Base-by-base conservation (phyloP, 768 basidiomycete genomes). In the Rhodotorula diobovata region DNA sequence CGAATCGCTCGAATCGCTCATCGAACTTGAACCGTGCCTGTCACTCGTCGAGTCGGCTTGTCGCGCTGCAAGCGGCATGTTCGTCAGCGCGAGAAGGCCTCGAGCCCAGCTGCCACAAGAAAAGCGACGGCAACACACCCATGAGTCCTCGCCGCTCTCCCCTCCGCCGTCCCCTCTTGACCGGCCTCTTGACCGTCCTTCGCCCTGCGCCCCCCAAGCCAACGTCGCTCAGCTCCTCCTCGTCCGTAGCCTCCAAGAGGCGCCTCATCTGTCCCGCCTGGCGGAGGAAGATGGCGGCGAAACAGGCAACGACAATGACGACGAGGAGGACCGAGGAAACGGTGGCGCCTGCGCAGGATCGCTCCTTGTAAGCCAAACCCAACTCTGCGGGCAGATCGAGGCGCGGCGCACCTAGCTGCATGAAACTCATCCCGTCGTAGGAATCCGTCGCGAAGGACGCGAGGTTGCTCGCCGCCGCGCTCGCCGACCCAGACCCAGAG, bases 1-100 rank as follows among this genome's bases (percentile, higher is more conserved):
- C 23, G 48, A 62, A 28, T 62, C 61, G 61, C 35, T 51, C 12
- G 30, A n/a, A n/a, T n/a, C n/a, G n/a, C n/a, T n/a, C n/a, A n/a
- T n/a, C n/a, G n/a, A n/a, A n/a, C n/a, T n/a, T n/a, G n/a, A n/a
- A n/a, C n/a, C n/a, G n/a, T n/a, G n/a, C n/a, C n/a, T n/a, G n/a
- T n/a, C n/a, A n/a, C n/a, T n/a, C n/a, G n/a, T n/a, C n/a, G n/a
- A n/a, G n/a, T n/a, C n/a, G n/a, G n/a, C n/a, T n/a, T n/a, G n/a
- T n/a, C n/a, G n/a, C n/a, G 12, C 15, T 21, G 20, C 43, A 20
- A 32, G 30, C 14, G 2, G 45, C 43, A 12, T 25, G 45, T 46
- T 46, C 45, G 46, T 46, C 21, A 46, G 46, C 45, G 28, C 9
- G n/a, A 30, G n/a, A 5, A n/a, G 2, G 23, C 50, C 6, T 5